phyloP scores from a whole-genome alignment of 257 asterid genomes.

The Echites panduratus region DNA sequence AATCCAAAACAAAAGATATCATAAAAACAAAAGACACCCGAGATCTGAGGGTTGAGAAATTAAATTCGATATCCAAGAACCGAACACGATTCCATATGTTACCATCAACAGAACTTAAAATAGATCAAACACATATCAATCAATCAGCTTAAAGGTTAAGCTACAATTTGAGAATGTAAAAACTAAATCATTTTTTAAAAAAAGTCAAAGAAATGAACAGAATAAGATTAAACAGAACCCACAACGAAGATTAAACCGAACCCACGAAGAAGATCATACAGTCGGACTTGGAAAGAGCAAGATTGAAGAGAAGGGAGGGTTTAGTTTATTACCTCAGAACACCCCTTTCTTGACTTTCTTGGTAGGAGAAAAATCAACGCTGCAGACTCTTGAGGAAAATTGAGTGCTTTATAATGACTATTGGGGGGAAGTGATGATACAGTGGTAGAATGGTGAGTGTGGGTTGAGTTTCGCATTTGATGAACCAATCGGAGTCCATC shows the following conservation, averaged over 20 bases:
- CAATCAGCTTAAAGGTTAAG: not conserved
- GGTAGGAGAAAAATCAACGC: too few relatives aligned
- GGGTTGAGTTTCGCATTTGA: not conserved
- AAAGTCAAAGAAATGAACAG: not conserved
- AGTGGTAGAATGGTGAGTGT: too few relatives aligned
- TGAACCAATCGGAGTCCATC: not conserved
- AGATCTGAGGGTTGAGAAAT: not conserved
- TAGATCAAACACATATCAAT: not conserved
- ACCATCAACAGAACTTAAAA: not conserved
- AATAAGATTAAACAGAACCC: too few relatives aligned
- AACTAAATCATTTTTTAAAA: too few relatives aligned
- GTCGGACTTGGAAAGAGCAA: not conserved
- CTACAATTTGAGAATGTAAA: not conserved
- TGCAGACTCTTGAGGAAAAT: too few relatives aligned
- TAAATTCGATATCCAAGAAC: not conserved
- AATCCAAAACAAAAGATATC: not conserved
- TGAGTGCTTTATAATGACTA: too few relatives aligned
- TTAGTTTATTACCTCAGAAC: not conserved
- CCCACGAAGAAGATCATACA: slow-evolving; percentile 2
- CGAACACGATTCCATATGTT: not conserved
- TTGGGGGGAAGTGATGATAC: too few relatives aligned
- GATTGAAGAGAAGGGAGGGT: not conserved
- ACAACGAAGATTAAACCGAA: not conserved
- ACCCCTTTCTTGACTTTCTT: not conserved
- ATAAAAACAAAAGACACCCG: not conserved